Percentiles rank a stretch among this genome's conserved stretches.
phyloP scores from a whole-genome alignment of 1,284 basidiomycete species.

The Ceratobasidium sp. region DNA sequence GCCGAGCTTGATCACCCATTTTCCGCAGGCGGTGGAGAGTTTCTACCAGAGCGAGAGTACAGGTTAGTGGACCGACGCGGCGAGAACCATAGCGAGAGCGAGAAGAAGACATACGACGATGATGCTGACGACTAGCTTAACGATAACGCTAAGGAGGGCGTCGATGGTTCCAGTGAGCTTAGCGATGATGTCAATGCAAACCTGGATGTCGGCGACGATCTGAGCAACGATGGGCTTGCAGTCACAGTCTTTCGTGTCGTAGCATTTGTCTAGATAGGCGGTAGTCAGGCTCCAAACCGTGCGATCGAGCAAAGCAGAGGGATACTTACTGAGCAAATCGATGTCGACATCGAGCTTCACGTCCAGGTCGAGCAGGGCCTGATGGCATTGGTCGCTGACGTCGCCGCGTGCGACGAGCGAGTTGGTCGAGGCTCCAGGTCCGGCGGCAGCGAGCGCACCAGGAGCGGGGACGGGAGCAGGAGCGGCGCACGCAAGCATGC shows the following conservation, averaged over 20 bases:
- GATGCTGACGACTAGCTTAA: conserved; percentile 5
- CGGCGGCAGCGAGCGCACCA: conserved; percentile 5
- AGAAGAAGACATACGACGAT: conserved; percentile 8
- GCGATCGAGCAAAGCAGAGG: not conserved
- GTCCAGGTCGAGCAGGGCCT: not conserved
- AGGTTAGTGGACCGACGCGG: not conserved
- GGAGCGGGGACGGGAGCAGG: conserved; percentile 1
- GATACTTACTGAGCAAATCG: conserved; percentile 2
- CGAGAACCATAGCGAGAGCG: not conserved
- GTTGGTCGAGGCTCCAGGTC: not conserved
- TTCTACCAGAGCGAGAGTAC: no score
- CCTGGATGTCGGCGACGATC: conserved; percentile 8
- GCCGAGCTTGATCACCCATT: not conserved
- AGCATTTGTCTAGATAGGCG: conserved; percentile 11
- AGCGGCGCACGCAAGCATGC: conserved; percentile 31
- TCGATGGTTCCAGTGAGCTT: conserved; percentile 18
- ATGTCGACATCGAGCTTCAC: not conserved
- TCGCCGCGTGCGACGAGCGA: conserved; percentile 36
- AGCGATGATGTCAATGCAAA: conserved; percentile 19
- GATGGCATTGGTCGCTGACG: not conserved
- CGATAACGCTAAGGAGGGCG: conserved; percentile 9
- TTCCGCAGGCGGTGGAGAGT: not conserved
- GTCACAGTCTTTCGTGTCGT: conserved; percentile 18
- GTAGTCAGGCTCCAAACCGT: not conserved
- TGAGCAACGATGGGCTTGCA: conserved; percentile 6